Percentiles rank a stretch among this genome's conserved stretches.
phyloP scores from a whole-genome alignment of 495 filamentous ascomycete genomes.

The Neurospora africana region DNA sequence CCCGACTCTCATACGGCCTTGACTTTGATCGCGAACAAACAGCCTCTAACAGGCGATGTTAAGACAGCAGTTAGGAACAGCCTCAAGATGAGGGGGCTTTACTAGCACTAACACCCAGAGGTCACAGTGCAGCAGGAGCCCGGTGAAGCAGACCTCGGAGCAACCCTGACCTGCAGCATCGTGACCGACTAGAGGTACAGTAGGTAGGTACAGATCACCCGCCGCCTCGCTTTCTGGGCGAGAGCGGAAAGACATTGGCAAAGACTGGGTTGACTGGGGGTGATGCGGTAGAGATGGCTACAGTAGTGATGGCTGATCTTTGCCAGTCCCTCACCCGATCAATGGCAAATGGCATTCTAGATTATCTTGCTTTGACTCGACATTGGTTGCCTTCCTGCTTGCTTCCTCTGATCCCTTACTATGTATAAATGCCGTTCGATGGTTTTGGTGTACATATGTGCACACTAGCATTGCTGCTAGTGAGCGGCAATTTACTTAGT shows the following conservation, averaged over 20 bases:
- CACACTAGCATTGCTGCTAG: neutral
- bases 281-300: neutral
- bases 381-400: neutral
- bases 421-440: neutral
- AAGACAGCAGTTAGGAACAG: neutral
- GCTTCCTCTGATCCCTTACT: neutral
- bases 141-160: neutral
- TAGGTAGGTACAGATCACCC: no score
- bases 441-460: neutral
- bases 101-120: neutral
- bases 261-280: neutral
- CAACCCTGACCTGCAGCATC: neutral
- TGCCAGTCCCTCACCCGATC: neutral
- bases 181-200: no score
- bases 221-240: neutral
- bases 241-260: neutral
- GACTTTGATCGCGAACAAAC: conserved; percentile 1
- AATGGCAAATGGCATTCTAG: neutral
- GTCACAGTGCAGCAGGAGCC: neutral
- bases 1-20: neutral
- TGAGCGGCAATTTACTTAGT: neutral
- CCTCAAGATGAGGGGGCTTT: neutral
- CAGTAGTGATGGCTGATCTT: neutral
- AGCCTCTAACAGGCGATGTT: neutral
- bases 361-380: neutral